Evolutionary conservation across 2,329 filamentous ascomycete genomes (phyloP).

Genomic region (Ceratocystis smalleyi): DNA sequence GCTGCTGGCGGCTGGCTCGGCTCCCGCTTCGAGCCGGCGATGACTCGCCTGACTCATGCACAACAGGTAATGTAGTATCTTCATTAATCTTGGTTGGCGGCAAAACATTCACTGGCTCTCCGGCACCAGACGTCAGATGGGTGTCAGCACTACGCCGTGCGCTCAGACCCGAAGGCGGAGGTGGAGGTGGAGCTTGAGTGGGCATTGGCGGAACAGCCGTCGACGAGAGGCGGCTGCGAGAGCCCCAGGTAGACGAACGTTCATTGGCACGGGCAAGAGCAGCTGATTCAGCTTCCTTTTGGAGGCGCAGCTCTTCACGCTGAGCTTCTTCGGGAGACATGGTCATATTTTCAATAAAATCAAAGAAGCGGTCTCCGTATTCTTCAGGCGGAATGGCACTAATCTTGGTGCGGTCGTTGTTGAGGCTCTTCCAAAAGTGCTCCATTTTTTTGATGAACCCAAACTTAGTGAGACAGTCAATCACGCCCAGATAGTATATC

Average conservation of each 20-base stretch:
- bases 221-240: slow-evolving; percentile 21
- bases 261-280: slow-evolving; percentile 22
- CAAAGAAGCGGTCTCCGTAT: slow-evolving; percentile 86
- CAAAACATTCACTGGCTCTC: not conserved
- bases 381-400: slow-evolving; percentile 79
- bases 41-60: slow-evolving; percentile 76
- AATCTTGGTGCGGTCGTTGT: slow-evolving; percentile 68
- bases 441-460: slow-evolving; percentile 88
- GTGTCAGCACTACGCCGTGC: slow-evolving; percentile 28
- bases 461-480: slow-evolving; percentile 97
- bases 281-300: slow-evolving; percentile 37
- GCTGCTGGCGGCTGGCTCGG: slow-evolving; percentile 32
- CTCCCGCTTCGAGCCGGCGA: slow-evolving; percentile 45
- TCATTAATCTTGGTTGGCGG: not conserved
- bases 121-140: not conserved
- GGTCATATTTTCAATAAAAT: slow-evolving; percentile 80
- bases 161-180: slow-evolving; percentile 26
- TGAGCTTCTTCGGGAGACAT: slow-evolving; percentile 66
- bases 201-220: slow-evolving; percentile 30
- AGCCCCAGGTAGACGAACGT: slow-evolving; percentile 26
- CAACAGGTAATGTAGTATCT: slow-evolving; percentile 54
- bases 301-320: slow-evolving; percentile 29
- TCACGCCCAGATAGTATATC: slow-evolving; percentile 96
- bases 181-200: slow-evolving; percentile 31
- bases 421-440: slow-evolving; percentile 91